A percentile compares a stretch with the other conserved stretches of the same genome.
phyloP scores from a whole-genome alignment of 164 flowering plant species.

The Dillenia turbinata region DNA sequence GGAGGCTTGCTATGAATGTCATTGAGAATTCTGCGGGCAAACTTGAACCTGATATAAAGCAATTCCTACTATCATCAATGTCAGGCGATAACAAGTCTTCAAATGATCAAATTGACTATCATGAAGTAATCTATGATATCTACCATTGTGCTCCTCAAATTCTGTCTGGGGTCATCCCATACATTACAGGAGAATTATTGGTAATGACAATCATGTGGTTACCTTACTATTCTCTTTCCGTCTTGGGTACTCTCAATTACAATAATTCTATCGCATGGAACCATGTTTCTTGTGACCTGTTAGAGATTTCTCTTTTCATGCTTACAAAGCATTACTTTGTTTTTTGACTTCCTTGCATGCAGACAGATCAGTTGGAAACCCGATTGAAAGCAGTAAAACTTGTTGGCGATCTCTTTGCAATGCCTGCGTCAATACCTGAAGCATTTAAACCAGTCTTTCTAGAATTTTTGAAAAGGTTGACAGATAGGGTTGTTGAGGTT shows the following conservation, averaged over 20 bases:
- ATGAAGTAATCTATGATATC: constrained; percentile 81
- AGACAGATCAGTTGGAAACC: constrained; percentile 76
- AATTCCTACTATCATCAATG: constrained; percentile 82
- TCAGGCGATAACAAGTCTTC: constrained; percentile 58
- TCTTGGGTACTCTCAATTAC: not conserved
- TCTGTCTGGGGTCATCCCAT: constrained; percentile 68
- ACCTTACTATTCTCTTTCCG: not conserved
- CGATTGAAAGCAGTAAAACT: constrained; percentile 79
- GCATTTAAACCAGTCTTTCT: constrained; percentile 71
- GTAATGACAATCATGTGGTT: constrained; percentile 34
- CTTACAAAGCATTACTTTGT: too few relatives aligned
- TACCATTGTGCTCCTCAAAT: constrained; percentile 91
- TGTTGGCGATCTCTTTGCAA: constrained; percentile 79
- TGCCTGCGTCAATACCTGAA: constrained; percentile 58
- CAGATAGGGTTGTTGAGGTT: constrained; percentile 80
- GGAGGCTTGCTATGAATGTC: constrained; percentile 90
- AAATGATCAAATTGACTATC: constrained; percentile 55
- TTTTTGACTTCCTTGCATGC: constrained; percentile 9
- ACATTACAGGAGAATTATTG: constrained; percentile 87
- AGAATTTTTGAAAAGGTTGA: constrained; percentile 85
- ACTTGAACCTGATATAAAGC: constrained; percentile 82
- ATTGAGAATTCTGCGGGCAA: constrained; percentile 72
- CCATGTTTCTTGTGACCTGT: too few relatives aligned
- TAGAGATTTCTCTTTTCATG: too few relatives aligned
- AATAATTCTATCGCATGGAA: too few relatives aligned